Evolutionary conservation across 106 monocot species (phyloP).

Genomic region (Acorus gramineus): DNA sequence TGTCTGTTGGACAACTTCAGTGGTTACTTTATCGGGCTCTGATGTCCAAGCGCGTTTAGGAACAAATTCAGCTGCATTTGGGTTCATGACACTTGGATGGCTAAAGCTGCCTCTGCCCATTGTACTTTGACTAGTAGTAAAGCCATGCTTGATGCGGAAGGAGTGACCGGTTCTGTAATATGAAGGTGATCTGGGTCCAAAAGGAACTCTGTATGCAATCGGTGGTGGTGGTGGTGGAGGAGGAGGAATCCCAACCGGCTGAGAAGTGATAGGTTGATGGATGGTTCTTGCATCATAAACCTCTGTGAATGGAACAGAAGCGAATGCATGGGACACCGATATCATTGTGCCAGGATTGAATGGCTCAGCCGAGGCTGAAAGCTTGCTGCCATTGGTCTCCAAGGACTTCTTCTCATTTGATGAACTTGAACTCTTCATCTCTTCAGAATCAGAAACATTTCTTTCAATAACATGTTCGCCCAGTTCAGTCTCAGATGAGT

Average conservation of each 20-base stretch:
- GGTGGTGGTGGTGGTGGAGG: conserved; percentile 24
- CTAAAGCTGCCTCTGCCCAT: conserved; percentile 11
- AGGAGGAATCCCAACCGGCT: conserved; percentile 23
- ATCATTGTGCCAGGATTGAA: conserved; percentile 65
- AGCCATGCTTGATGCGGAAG: conserved; percentile 40
- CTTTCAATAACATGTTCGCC: conserved; percentile 12
- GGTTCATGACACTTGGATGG: conserved; percentile 62
- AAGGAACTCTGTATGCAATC: conserved; percentile 48
- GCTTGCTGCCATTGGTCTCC: conserved; percentile 45
- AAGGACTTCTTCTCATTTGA: conserved; percentile 21
- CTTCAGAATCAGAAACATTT: conserved; percentile 31
- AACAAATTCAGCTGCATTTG: conserved; percentile 83
- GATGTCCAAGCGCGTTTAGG: conserved; percentile 44
- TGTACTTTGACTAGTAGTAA: conserved; percentile 16
- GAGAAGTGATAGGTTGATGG: conserved; percentile 16
- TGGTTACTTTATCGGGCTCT: conserved; percentile 8
- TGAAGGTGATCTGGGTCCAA: conserved; percentile 56
- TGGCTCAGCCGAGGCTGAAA: conserved; percentile 91
- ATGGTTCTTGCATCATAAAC: conserved; percentile 22
- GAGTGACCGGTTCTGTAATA: conserved; percentile 52
- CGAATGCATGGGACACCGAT: conserved; percentile 47
- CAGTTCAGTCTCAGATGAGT: conserved; percentile 11
- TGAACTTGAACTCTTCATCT: conserved; percentile 7
- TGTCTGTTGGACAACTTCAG: neutral
- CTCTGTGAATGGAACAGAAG: conserved; percentile 23